Evolutionary conservation across 129 eudicot genomes (phyloP), one percentile per base, ranked within the genome.

Genomic region (Tagetes patula): DNA sequence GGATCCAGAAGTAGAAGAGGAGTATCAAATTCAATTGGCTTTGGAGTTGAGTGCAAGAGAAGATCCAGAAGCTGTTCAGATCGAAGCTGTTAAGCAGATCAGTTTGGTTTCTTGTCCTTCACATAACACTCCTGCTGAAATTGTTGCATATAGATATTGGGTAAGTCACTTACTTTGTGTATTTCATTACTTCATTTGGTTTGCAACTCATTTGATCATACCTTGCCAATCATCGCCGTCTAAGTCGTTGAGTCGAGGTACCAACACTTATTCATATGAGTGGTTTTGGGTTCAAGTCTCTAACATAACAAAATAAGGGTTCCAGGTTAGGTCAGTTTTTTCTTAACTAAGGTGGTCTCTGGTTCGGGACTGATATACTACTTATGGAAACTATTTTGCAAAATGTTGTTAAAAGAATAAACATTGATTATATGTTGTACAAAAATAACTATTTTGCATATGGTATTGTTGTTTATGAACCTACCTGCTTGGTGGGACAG

Each of bases 31-130:
- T 69, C 93, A 94, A 50, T 79, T 94, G 84, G 99, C 99, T 79
- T 78, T 94, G 77, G 96, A 86, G 82, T 69, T 94, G 84, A 94
- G 98, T 82, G 98, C 93, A 46, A 83, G 80, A 69, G 98, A 94
- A 81, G 98, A 94, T 72, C 98, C 98, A 71, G 98, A 94, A 77
- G 98, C 98, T 36, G 91, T 81, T 8, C 96, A 94, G 73, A 94
- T 94, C 78, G 98, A 94, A 77, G 96, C 96, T 56, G 98, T 90
- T 70, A 90, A 94, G 79, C 96, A 94, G 84, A 94, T 94, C 60
- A 94, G 98, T 86, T 90, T 94, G 80, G 96, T 86, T 2, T 81
- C 98, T 39, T 83, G 68, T 72, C 73, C 80, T 55, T 68, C 86
- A 2, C 83, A 87, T 78, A 83, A 86, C 78, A 80, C 87, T 12